Percentiles rank a stretch among this genome's conserved stretches.
These are phyloP conservation scores for Phalaenopsis equestris DNA, from an alignment of 106 monocot genomes.

Conservation along the genomic window DNA sequence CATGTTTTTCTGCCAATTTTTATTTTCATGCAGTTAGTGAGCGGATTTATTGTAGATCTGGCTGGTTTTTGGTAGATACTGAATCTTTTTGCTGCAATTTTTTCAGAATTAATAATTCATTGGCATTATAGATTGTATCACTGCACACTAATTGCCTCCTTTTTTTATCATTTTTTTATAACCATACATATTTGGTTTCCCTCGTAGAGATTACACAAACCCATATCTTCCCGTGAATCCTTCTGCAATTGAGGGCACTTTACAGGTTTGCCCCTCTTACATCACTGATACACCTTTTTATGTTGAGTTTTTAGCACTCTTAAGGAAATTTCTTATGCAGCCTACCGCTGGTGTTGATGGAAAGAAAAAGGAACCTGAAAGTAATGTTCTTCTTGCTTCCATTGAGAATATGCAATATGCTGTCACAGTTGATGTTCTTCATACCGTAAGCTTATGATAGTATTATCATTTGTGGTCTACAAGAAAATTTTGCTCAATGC, in stretches of 20 bases:
- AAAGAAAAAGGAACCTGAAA: conserved; percentile 57
- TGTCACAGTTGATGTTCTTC: conserved; percentile 72
- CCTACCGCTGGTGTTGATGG: conserved; percentile 52
- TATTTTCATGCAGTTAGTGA: background rate
- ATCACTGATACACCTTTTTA: background rate
- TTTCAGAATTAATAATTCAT: background rate
- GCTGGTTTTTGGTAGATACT: background rate
- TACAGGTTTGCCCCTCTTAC: conserved; percentile 39
- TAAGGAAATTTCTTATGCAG: conserved; percentile 16
- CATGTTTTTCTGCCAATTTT: background rate
- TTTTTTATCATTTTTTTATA: background rate
- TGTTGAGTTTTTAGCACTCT: background rate
- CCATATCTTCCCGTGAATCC: conserved; percentile 76
- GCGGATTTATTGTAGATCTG: background rate
- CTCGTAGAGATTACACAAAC: conserved; percentile 58
- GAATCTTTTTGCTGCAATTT: background rate
- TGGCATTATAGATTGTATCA: background rate
- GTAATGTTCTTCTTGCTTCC: conserved; percentile 69
- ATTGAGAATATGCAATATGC: conserved; percentile 73
- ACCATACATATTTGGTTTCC: conserved; percentile 1
- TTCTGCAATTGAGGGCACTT: conserved; percentile 61
- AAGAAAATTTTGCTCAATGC: background rate
- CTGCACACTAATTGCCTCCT: background rate
- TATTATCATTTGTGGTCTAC: background rate
- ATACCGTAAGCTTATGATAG: conserved; percentile 26